Percentiles rank a stretch among this genome's conserved stretches.
Conservation (phyloP, 1,284 basidiomycete species). For the Puccinia novopanici region DNA sequence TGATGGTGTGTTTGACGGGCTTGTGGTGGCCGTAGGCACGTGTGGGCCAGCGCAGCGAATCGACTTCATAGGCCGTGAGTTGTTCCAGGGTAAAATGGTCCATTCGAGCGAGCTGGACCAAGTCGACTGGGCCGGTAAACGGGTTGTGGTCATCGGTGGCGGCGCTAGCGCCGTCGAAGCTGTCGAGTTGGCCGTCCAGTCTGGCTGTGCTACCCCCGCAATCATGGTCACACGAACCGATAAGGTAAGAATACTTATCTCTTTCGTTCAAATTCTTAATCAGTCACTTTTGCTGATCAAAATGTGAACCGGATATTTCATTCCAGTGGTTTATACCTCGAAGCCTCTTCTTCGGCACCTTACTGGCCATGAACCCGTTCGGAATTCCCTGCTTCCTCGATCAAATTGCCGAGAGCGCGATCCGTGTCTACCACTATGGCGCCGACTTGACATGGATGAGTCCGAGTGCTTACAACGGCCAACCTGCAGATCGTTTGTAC, state of each 20-base stretch:
- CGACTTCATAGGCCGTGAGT: slow-evolving; percentile 13
- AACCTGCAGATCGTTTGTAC: slow-evolving; percentile 24
- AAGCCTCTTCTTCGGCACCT: slow-evolving; percentile 15
- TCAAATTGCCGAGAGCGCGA: slow-evolving; percentile 1
- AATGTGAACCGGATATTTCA: background rate
- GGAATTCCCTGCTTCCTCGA: slow-evolving; percentile 14
- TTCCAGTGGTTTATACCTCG: slow-evolving; percentile 48
- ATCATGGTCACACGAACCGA: slow-evolving; percentile 38
- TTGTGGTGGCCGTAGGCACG: slow-evolving; percentile 46
- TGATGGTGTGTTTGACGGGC: slow-evolving; percentile 41
- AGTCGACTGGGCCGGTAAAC: slow-evolving; percentile 29
- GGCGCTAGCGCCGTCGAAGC: slow-evolving; percentile 50
- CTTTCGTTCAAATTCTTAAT: background rate
- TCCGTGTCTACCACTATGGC: slow-evolving; percentile 33
- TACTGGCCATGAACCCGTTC: slow-evolving; percentile 7
- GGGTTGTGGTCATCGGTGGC: slow-evolving; percentile 36
- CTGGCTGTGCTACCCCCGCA: slow-evolving; percentile 25
- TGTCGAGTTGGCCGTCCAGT: slow-evolving; percentile 45
- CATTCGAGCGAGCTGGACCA: slow-evolving; percentile 44
- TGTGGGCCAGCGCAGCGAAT: slow-evolving; percentile 34
- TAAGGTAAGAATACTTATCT: slow-evolving; percentile 12
- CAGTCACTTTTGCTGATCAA: background rate
- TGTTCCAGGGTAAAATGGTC: slow-evolving; percentile 30
- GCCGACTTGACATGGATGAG: slow-evolving; percentile 32
- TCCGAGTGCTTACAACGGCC: slow-evolving; percentile 5